phyloP scores from a whole-genome alignment of 2,329 filamentous ascomycete genomes.

The Cylindrodendrum hubeiense region DNA sequence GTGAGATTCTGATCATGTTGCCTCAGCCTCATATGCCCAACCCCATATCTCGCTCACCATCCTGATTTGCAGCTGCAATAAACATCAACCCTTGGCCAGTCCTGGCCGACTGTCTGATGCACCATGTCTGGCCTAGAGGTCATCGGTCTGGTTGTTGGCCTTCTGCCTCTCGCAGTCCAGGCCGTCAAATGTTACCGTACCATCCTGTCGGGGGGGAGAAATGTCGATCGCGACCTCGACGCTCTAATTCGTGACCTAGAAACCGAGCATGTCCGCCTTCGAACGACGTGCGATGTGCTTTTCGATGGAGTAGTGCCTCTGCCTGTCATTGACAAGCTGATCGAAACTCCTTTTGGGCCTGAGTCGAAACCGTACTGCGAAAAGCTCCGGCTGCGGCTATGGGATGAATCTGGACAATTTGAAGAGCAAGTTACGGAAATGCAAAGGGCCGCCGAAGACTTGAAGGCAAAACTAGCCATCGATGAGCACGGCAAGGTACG shows the following conservation, averaged over 20 bases:
- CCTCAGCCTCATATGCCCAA: too few relatives aligned
- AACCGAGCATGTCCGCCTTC: conserved; percentile 22
- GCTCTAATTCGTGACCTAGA: conserved; percentile 13
- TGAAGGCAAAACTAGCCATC: not conserved
- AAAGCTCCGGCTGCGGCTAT: conserved; percentile 5
- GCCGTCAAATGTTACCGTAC: conserved; percentile 7
- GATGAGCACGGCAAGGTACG: conserved; percentile 4
- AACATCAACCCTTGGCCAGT: too few relatives aligned
- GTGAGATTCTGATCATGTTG: too few relatives aligned
- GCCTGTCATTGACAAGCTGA: conserved; percentile 3
- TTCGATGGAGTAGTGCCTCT: conserved; percentile 13
- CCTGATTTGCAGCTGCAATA: too few relatives aligned
- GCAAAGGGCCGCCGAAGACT: conserved; percentile 1
- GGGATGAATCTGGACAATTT: not conserved
- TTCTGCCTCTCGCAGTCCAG: conserved; percentile 14
- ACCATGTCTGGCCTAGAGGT: conserved; percentile 23
- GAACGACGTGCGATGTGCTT: conserved; percentile 17
- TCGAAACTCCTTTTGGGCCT: conserved; percentile 21
- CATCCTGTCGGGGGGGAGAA: conserved; percentile 3
- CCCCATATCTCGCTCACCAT: conserved; percentile 25
- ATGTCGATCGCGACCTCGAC: conserved; percentile 4
- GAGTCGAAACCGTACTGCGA: conserved; percentile 9
- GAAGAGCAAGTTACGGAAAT: conserved; percentile 1
- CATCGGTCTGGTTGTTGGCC: conserved; percentile 11
- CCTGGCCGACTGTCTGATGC: not conserved